Percentiles rank a stretch among this genome's conserved stretches.
Evolutionary conservation across 345 rosid species (phyloP).

Genomic region (Populus tremula): DNA sequence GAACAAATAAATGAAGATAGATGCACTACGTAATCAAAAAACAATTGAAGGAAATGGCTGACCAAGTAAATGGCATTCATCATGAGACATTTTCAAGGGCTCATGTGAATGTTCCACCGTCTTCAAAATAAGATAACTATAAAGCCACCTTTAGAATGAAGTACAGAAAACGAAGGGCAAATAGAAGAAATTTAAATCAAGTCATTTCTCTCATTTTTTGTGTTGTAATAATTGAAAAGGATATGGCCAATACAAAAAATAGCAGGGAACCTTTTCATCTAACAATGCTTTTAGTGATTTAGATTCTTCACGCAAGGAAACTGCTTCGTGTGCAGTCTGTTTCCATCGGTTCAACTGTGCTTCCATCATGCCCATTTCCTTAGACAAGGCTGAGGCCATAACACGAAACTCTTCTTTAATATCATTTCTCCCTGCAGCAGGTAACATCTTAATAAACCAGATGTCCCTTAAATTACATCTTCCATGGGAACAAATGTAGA

Average conservation of each 20-base stretch:
- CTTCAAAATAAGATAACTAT: not conserved
- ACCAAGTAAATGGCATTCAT: not conserved
- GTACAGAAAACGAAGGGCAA: not conserved
- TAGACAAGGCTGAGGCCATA: constrained; percentile 90
- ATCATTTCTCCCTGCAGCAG: constrained; percentile 72
- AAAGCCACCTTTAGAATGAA: not conserved
- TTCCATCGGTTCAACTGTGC: constrained; percentile 86
- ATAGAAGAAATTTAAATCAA: not conserved
- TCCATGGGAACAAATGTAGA: not conserved
- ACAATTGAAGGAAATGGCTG: not conserved
- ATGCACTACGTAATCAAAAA: not conserved
- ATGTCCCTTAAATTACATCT: constrained; percentile 17
- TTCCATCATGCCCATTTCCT: constrained; percentile 95
- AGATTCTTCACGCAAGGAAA: constrained; percentile 65
- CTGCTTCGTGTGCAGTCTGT: constrained; percentile 74
- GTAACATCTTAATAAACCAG: constrained; percentile 16
- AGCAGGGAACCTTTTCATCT: constrained; percentile 54
- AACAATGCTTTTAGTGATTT: constrained; percentile 53
- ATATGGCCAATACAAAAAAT: not conserved
- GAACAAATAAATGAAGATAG: not conserved
- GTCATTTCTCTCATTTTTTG: not conserved
- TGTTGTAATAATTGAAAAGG: no score
- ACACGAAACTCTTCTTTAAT: constrained; percentile 76
- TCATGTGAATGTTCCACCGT: not conserved
- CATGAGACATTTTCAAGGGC: not conserved